Evolutionary conservation across 2,329 filamentous ascomycete species (phyloP).

Genomic region (Grosmannia penicillata): DNA sequence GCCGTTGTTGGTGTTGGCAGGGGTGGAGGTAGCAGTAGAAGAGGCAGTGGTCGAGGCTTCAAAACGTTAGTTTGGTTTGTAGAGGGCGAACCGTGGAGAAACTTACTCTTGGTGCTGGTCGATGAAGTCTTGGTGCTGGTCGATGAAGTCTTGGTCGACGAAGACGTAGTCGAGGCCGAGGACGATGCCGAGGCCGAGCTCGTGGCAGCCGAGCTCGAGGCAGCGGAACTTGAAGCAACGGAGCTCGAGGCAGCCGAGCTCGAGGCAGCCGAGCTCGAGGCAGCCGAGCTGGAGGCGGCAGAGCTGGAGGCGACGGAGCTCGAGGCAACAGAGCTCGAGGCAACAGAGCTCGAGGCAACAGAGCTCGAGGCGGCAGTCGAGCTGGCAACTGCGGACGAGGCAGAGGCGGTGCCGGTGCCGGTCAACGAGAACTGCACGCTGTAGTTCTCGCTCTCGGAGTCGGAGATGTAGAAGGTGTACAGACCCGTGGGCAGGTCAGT

Average conservation of each 20-base stretch:
- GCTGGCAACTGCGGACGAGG: conserved; percentile 10
- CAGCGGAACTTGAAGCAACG: not conserved
- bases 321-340: not conserved
- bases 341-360: conserved; percentile 10
- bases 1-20: conserved; percentile 20
- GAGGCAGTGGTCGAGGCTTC: conserved; percentile 8
- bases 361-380: conserved; percentile 7
- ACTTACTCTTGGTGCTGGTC: conserved; percentile 4
- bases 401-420: conserved; percentile 7
- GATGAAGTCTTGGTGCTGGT: not conserved
- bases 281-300: not conserved
- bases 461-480: conserved; percentile 31
- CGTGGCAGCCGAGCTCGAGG: not conserved
- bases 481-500: conserved; percentile 20
- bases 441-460: conserved; percentile 27
- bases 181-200: conserved; percentile 1
- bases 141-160: not conserved
- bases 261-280: conserved; percentile 6
- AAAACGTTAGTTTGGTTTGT: conserved; percentile 2
- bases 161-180: not conserved
- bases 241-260: not conserved
- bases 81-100: not conserved
- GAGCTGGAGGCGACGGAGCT: not conserved
- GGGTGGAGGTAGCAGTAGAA: conserved; percentile 9
- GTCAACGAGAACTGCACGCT: conserved; percentile 22